Conservation (phyloP, 306 rosid species). For the Castanopsis chinensis region DNA sequence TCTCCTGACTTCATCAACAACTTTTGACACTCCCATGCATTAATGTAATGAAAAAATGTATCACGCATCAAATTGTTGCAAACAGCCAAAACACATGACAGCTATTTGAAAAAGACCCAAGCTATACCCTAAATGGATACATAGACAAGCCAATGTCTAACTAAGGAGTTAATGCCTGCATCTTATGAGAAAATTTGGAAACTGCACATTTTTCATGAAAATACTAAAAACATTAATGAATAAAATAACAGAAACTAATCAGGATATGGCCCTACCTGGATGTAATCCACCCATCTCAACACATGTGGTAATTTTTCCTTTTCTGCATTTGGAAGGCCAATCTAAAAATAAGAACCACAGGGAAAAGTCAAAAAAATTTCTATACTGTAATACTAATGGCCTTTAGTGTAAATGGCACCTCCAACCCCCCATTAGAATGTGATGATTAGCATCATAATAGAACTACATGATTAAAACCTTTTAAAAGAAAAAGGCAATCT, state of each 20-base stretch:
- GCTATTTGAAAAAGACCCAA: not conserved
- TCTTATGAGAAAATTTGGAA: not conserved
- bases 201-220: not conserved
- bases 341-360: conserved; percentile 56
- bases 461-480: not conserved
- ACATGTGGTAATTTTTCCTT: conserved; percentile 64
- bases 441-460: not conserved
- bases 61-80: not conserved
- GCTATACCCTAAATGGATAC: not conserved
- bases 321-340: conserved; percentile 53
- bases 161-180: not conserved
- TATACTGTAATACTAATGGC: not conserved
- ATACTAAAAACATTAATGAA: not conserved
- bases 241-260: not conserved
- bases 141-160: not conserved
- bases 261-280: conserved; percentile 58
- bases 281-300: conserved; percentile 81
- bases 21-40: not conserved
- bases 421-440: not conserved
- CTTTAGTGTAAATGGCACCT: not conserved
- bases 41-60: not conserved
- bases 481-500: not conserved
- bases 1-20: not conserved
- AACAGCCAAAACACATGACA: not conserved
- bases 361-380: conserved; percentile 23